Evolutionary conservation across 305 asterid genomes (phyloP).

Genomic region (Andrographis paniculata): DNA sequence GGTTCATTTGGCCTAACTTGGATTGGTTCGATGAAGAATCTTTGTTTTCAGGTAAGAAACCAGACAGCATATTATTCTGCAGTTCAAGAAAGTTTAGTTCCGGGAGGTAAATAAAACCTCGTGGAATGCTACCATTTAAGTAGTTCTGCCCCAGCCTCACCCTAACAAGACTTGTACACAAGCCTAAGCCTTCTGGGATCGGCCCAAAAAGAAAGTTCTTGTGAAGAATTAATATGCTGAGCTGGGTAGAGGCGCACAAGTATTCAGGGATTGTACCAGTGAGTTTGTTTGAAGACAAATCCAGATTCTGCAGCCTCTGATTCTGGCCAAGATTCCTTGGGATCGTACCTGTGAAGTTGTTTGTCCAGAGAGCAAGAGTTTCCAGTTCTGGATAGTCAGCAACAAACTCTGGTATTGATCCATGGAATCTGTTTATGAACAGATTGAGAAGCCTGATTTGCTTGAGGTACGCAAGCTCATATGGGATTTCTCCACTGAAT

Average conservation of each 20-base stretch:
- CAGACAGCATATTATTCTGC: slow-evolving; percentile 65
- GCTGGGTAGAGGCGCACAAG: slow-evolving; percentile 51
- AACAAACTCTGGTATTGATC: slow-evolving; percentile 70
- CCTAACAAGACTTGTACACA: slow-evolving; percentile 58
- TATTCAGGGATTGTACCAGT: slow-evolving; percentile 70
- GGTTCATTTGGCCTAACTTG: slow-evolving; percentile 64
- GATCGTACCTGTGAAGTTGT: slow-evolving; percentile 75
- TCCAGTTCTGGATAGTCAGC: slow-evolving; percentile 68
- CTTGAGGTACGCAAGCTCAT: slow-evolving; percentile 46
- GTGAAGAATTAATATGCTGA: slow-evolving; percentile 56
- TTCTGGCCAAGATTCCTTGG: slow-evolving; percentile 67
- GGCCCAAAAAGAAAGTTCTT: slow-evolving; percentile 77
- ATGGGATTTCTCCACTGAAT: slow-evolving; percentile 71
- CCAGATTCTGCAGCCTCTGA: slow-evolving; percentile 51
- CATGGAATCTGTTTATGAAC: slow-evolving; percentile 71
- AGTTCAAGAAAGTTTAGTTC: slow-evolving; percentile 68
- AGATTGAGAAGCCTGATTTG: slow-evolving; percentile 71
- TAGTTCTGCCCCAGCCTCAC: slow-evolving; percentile 79
- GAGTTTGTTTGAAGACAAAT: slow-evolving; percentile 71
- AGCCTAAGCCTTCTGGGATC: slow-evolving; percentile 68
- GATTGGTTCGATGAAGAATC: slow-evolving; percentile 20
- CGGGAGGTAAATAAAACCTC: slow-evolving; percentile 65
- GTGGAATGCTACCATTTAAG: slow-evolving; percentile 57
- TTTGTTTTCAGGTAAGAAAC: too few species aligned
- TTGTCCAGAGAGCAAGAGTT: slow-evolving; percentile 86